Conservation (phyloP, 208 protist genomes). For the Angomonas ambiguus region DNA sequence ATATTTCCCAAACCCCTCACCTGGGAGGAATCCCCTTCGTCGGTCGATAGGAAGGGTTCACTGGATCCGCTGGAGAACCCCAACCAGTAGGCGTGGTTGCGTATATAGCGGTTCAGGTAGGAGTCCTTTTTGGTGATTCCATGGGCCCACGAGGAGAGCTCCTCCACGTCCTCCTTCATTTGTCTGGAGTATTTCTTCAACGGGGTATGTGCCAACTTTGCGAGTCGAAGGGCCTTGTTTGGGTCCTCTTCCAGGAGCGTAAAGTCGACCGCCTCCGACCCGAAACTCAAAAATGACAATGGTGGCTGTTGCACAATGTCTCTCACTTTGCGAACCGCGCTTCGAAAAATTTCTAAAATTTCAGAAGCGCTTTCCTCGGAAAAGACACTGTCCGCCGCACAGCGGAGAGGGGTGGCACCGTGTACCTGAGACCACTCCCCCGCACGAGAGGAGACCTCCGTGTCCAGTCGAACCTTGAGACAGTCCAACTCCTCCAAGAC, state of each 20-base stretch:
- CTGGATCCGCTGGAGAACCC: slow-evolving; percentile 69
- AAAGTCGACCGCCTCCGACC: slow-evolving; percentile 59
- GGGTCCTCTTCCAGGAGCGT: slow-evolving; percentile 42
- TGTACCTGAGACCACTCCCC: not conserved
- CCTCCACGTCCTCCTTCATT: slow-evolving; percentile 30
- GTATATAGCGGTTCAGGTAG: slow-evolving; percentile 70
- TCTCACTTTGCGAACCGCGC: slow-evolving; percentile 52
- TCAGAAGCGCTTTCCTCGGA: not conserved
- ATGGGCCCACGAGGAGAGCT: slow-evolving; percentile 43
- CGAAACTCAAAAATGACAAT: slow-evolving; percentile 31
- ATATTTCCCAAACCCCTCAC: slow-evolving; percentile 40
- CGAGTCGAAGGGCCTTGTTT: slow-evolving; percentile 51
- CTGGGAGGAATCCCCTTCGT: slow-evolving; percentile 3
- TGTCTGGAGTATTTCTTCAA: slow-evolving; percentile 31
- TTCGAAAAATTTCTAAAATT: slow-evolving; percentile 33
- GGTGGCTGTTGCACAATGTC: slow-evolving; percentile 34
- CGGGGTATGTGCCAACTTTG: slow-evolving; percentile 52
- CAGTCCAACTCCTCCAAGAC: slow-evolving; percentile 32
- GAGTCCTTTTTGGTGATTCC: slow-evolving; percentile 14
- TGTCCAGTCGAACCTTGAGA: not conserved
- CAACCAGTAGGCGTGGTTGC: slow-evolving; percentile 73
- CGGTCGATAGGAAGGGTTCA: slow-evolving; percentile 30
- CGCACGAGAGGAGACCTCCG: not conserved
- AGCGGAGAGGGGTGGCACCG: not conserved
- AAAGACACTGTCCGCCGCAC: not conserved